Percentiles rank a stretch among this genome's conserved stretches.
Conservation (phyloP, 1,284 basidiomycete genomes). For the Coniferiporia sulphurascens region DNA sequence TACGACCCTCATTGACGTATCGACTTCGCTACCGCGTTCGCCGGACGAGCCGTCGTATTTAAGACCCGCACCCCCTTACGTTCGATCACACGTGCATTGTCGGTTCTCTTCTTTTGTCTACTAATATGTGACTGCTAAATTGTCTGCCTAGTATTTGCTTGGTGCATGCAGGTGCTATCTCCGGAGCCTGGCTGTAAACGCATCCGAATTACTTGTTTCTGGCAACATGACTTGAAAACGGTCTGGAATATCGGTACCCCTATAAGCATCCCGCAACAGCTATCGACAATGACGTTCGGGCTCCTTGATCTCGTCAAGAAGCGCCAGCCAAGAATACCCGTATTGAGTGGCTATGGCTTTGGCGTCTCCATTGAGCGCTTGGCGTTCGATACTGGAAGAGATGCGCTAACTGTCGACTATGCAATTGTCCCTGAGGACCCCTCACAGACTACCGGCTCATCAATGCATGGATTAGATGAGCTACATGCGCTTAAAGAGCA, state of each 20-base stretch:
- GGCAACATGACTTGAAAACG: slow-evolving; percentile 93
- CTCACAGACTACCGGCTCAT: slow-evolving; percentile 37
- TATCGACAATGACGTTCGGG: slow-evolving; percentile 77
- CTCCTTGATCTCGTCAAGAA: slow-evolving; percentile 75
- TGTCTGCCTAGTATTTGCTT: slow-evolving; percentile 71
- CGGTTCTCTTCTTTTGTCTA: slow-evolving; percentile 28
- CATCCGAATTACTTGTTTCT: slow-evolving; percentile 85
- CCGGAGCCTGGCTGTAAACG: slow-evolving; percentile 35
- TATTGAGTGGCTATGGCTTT: slow-evolving; percentile 74
- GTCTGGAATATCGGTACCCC: slow-evolving; percentile 75
- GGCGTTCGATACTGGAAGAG: slow-evolving; percentile 75
- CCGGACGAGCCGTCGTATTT: slow-evolving; percentile 91
- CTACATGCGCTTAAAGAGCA: slow-evolving; percentile 60
- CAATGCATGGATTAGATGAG: slow-evolving; percentile 48
- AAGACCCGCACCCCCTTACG: slow-evolving; percentile 90
- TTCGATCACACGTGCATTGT: slow-evolving; percentile 85
- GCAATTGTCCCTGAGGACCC: slow-evolving; percentile 71
- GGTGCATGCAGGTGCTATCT: slow-evolving; percentile 78
- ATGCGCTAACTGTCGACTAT: slow-evolving; percentile 84
- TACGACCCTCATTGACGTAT: slow-evolving; percentile 84
- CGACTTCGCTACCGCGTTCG: slow-evolving; percentile 93
- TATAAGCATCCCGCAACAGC: slow-evolving; percentile 58
- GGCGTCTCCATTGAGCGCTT: slow-evolving; percentile 77
- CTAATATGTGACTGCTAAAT: neutral
- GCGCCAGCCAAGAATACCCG: slow-evolving; percentile 70